Evolutionary conservation across 1,139 yeast species (phyloP).

Genomic region (Candida albicans): DNA sequence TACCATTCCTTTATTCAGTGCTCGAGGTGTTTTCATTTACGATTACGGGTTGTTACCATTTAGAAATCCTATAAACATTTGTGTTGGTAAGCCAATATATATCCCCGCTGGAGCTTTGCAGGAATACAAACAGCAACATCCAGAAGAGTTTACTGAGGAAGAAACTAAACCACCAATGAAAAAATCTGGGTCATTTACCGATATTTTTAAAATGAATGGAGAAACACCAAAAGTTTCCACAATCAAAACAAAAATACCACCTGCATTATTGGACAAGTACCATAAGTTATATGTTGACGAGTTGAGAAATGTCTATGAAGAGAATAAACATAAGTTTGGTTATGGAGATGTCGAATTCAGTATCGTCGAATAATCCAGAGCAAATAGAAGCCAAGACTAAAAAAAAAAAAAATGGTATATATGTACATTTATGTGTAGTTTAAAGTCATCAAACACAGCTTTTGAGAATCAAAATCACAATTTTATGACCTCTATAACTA

Average conservation of each 20-base stretch:
- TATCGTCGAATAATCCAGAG: conserved; percentile 40
- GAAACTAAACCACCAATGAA: conserved; percentile 3
- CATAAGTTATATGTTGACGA: conserved; percentile 74
- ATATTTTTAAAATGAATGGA: conserved; percentile 21
- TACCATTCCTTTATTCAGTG: conserved; percentile 88
- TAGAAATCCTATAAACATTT: conserved; percentile 75
- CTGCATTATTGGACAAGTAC: conserved; percentile 59
- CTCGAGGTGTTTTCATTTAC: conserved; percentile 88
- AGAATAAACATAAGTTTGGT: conserved; percentile 62
- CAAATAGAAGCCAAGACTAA: neutral
- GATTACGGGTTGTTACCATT: conserved; percentile 91
- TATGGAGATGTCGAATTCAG: conserved; percentile 49
- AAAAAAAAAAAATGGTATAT: neutral
- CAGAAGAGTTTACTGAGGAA: conserved; percentile 21
- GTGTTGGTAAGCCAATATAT: conserved; percentile 78
- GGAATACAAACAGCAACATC: conserved; percentile 31
- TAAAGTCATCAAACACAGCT: too few relatives aligned
- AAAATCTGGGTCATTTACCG: conserved; percentile 10
- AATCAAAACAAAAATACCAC: conserved; percentile 35
- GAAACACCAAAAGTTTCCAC: conserved; percentile 13
- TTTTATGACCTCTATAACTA: neutral
- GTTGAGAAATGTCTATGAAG: conserved; percentile 64
- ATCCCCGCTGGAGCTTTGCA: conserved; percentile 51
- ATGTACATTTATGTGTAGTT: too few relatives aligned
- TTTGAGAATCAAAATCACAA: too few relatives aligned